Conservation (phyloP, 1,284 basidiomycete genomes). For the Marasmius sp. region DNA sequence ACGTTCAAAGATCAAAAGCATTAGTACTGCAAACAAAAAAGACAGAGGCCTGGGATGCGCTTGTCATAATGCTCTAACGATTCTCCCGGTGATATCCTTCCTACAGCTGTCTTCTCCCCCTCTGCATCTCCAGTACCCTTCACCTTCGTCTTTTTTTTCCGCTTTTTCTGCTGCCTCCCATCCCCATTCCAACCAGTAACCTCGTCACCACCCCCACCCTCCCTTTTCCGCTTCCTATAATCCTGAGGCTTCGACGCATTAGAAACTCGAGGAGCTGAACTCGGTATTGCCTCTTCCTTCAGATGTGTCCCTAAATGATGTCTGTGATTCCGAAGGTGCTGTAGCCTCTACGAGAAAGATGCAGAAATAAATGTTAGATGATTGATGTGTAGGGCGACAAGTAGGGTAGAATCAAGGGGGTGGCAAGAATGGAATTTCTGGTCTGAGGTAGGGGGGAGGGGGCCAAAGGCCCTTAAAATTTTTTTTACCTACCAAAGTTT, state of each 20-base stretch:
- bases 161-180: not conserved
- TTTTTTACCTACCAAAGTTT: no score
- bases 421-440: no score
- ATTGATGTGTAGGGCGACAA: no score
- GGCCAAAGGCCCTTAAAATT: no score
- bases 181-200: no score
- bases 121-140: not conserved
- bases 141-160: not conserved
- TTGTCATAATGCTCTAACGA: constrained; percentile 72
- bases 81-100: constrained; percentile 60
- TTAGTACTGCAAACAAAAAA: not conserved
- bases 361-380: not conserved
- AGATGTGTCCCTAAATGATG: constrained; percentile 27
- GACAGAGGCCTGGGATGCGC: constrained; percentile 42
- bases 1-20: constrained; percentile 48
- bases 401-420: no score
- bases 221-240: constrained; percentile 50
- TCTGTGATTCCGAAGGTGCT: constrained; percentile 37
- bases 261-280: constrained; percentile 60
- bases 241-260: constrained; percentile 59
- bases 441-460: no score
- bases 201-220: no score
- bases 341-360: constrained; percentile 37
- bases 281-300: constrained; percentile 63
- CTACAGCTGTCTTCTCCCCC: constrained; percentile 23